Conservation (phyloP, 257 asterid genomes). For the Plantago ovata region DNA sequence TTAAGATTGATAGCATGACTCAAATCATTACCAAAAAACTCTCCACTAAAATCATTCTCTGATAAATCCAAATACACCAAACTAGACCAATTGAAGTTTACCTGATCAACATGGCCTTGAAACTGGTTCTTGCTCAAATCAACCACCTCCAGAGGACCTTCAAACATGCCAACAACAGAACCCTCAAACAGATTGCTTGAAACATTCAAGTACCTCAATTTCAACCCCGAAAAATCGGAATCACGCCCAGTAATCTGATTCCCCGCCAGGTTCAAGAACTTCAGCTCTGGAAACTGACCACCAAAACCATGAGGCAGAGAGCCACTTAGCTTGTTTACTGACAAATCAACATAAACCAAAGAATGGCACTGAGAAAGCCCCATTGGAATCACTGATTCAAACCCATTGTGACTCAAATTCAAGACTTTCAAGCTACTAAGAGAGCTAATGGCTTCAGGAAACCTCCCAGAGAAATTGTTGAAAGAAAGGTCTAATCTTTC, state of each 20-base stretch:
- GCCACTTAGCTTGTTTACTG: conserved; percentile 54
- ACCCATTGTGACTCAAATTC: conserved; percentile 56
- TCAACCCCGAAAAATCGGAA: conserved; percentile 58
- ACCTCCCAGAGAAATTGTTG: conserved; percentile 64
- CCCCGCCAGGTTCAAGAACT: conserved; percentile 57
- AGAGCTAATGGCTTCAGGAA: conserved; percentile 77
- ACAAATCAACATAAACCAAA: conserved; percentile 60
- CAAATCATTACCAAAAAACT: conserved; percentile 35
- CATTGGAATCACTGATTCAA: conserved; percentile 50
- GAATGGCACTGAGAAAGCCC: conserved; percentile 59
- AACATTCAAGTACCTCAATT: conserved; percentile 48
- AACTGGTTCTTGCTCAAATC: conserved; percentile 91
- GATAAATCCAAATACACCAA: conserved; percentile 75
- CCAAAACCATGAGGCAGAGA: conserved; percentile 61
- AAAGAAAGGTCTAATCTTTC: conserved; percentile 70
- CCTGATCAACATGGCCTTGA: conserved; percentile 80
- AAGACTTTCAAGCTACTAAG: conserved; percentile 48
- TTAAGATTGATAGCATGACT: conserved; percentile 45
- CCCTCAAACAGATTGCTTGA: conserved; percentile 76
- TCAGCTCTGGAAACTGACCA: conserved; percentile 53
- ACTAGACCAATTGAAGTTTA: conserved; percentile 57
- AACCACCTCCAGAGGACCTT: conserved; percentile 62
- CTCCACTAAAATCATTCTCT: conserved; percentile 82
- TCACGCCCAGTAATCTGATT: conserved; percentile 60
- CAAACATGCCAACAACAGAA: conserved; percentile 57